phyloP scores from a whole-genome alignment of 345 rosid species.

The Erodium maritimum region DNA sequence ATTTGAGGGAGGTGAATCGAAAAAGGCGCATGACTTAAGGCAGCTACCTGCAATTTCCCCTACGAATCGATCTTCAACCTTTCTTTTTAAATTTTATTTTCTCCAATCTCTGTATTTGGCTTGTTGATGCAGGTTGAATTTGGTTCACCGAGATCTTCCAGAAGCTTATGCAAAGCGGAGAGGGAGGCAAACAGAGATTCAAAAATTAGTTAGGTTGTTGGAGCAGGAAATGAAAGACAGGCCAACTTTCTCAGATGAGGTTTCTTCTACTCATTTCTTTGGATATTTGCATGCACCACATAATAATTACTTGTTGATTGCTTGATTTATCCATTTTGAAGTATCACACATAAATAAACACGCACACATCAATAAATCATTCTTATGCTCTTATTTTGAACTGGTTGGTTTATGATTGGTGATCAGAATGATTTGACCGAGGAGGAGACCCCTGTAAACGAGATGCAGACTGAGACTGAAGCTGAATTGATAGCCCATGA shows the following conservation, averaged over 20 bases:
- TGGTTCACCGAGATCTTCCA: constrained; percentile 63
- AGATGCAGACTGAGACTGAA: constrained; percentile 21
- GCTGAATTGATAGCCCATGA: constrained; percentile 16
- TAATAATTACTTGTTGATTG: constrained; percentile 1
- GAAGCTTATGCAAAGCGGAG: constrained; percentile 59
- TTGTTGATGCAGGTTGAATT: constrained; percentile 42
- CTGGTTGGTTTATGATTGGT: constrained; percentile 10
- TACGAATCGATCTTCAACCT: neutral
- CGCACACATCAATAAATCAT: neutral
- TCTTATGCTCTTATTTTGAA: constrained; percentile 1
- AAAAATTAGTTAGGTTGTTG: constrained; percentile 36
- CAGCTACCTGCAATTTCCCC: too few species aligned
- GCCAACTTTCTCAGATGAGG: constrained; percentile 34
- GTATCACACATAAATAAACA: neutral
- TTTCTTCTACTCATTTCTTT: constrained; percentile 13
- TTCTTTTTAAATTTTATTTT: neutral
- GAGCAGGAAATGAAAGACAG: constrained; percentile 48
- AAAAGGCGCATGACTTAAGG: too few species aligned
- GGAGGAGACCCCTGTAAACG: constrained; percentile 12
- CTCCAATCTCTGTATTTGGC: neutral
- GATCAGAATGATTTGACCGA: constrained; percentile 12
- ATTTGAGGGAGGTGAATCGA: too few species aligned
- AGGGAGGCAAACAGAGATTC: constrained; percentile 37
- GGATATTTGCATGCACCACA: neutral
- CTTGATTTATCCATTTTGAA: neutral